Base-by-base conservation (phyloP, 768 basidiomycete species). In the Botryobasidium botryosum region DNA sequence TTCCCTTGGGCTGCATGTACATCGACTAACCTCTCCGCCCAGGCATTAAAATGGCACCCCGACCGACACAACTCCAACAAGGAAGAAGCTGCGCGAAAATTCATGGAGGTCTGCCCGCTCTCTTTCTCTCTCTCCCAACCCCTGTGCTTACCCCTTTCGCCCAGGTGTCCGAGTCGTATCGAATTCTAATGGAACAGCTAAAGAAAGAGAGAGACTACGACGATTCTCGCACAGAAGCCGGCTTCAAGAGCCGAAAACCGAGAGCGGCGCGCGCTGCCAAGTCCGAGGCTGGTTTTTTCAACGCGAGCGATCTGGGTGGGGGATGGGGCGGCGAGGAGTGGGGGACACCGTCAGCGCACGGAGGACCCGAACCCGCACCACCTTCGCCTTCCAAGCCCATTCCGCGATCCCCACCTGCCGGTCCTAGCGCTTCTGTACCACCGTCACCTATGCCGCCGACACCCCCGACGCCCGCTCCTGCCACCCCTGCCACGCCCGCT, bases 21-120 rank as follows among this genome's bases (percentile, higher is more conserved):
- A 12, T 20, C 12, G 12, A 10, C 40, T 28, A 12, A 24, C 28
- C 40, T 13, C 24, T 10, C n/a, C 23, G 26, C 13, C 23, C 20
- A 39, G 37, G 37, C 37, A 10, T 26, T 26, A 29, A 27, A 26
- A 12, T 39, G 37, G 40, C 40, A 28, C 40, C 40, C 40, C 12
- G 40, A 42, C 27, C 20, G 23, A 8, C 28, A 25, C 27, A 8
- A 12, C 7, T 26, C 40, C 8, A 42, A 42, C 40, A 42, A 42
- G 29, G 40, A 42, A 31, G 25, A 42, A 29, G 15, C 13, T 13
- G 40, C 40, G 8, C 21, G 40, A 12, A 8, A 27, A 13, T 42
- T 42, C 40, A 42, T 42, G 40, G 40, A 42, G 40, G 40, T 42
- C 15, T 10, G 27, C 24, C n/a, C n/a, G n/a, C n/a, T n/a, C n/a